Evolutionary conservation across 2,329 filamentous ascomycete species (phyloP), one percentile per base, ranked within the genome.

Genomic region (Penicillium sclerotigenum): DNA sequence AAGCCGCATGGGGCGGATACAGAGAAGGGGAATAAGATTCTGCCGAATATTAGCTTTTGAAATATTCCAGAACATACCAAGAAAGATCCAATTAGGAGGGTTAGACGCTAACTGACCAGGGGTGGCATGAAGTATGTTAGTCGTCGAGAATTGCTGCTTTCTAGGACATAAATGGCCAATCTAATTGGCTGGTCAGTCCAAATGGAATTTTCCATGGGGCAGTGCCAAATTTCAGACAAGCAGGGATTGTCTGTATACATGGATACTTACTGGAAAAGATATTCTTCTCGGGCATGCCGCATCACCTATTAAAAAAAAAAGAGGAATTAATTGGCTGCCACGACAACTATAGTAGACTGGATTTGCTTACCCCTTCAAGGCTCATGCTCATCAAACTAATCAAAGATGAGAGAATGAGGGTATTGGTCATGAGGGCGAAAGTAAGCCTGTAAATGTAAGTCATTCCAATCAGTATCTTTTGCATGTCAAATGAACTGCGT

Each of bases 351-450:
- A 24, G 24, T 31, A 48, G 34, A 63, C 64, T 65, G 11, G 26
- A 1, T 26, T 24, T 75, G 71, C 75, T 54, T 75, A 71, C 75
- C 79, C 82, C 77, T 80, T 83, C 65, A 54, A 85, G 70, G 57
- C 80, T 83, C 71, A 84, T 83, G 40, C 80, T 82, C 65, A 85
- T 75, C 57, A 84, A 73, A 58, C 79, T 82, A 59, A 84, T 83
- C 60, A 85, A 70, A 29, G 81, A 83, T 31, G 83, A 84, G 57
- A 86, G 80, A 54, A 86, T 74, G 18, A 86, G 72, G 47, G 86
- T 81, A 61, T 85, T 85, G 49, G 82, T 86, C 72, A 86, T 73
- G 54, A 79, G 80, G 40, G 85, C 79, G 59, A 86, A 86, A 53
- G 84, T 74, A 52, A 86, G 73, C 81, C 75, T 78, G 61, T 24